These are phyloP conservation scores for Sugiyamaella americana DNA, from an alignment of 805 yeast species.

Conservation along the genomic window DNA sequence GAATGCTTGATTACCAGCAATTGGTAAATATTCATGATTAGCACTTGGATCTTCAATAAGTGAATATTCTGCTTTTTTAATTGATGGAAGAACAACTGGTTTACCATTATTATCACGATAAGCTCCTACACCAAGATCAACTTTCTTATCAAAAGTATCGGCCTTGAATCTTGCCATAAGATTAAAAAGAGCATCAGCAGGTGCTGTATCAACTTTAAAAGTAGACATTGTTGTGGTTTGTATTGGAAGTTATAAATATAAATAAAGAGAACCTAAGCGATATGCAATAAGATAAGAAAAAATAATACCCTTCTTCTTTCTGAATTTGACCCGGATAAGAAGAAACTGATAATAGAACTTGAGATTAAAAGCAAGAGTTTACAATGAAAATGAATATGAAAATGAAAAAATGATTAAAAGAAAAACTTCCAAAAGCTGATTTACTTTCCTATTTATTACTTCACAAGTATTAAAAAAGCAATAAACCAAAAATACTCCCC, in stretches of 20 bases:
- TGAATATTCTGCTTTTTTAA: constrained; percentile 58
- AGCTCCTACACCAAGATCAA: constrained; percentile 82
- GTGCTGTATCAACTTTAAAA: constrained; percentile 33
- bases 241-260: not conserved
- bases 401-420: too few relatives aligned
- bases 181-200: constrained; percentile 85
- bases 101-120: constrained; percentile 63
- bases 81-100: constrained; percentile 69
- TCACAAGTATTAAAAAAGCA: too few relatives aligned
- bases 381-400: too few relatives aligned
- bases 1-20: constrained; percentile 66
- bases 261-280: not conserved
- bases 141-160: constrained; percentile 45
- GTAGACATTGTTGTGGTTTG: constrained; percentile 1
- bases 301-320: too few relatives aligned
- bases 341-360: too few relatives aligned
- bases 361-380: too few relatives aligned
- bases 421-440: too few relatives aligned
- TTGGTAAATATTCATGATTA: constrained; percentile 87
- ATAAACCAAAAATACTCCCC: too few relatives aligned
- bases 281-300: too few relatives aligned
- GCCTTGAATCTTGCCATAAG: constrained; percentile 37
- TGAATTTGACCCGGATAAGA: too few relatives aligned
- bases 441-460: too few relatives aligned
- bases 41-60: constrained; percentile 57